phyloP scores from a whole-genome alignment of 2,329 filamentous ascomycete genomes.

The Colletotrichum spaethianum region DNA sequence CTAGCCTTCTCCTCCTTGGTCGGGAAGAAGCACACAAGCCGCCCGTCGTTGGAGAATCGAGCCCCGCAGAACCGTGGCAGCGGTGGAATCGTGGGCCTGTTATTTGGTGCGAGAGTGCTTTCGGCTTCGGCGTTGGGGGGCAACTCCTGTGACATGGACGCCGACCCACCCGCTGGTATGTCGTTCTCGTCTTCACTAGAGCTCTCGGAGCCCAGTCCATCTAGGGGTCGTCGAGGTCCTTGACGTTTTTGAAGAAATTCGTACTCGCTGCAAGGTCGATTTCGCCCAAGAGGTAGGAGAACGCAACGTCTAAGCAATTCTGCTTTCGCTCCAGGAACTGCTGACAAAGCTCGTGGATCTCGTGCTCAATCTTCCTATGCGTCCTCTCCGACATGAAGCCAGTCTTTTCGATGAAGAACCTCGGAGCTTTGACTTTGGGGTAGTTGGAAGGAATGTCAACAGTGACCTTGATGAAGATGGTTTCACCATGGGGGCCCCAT shows the following conservation, averaged over 20 bases:
- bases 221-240: conserved; percentile 72
- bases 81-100: conserved; percentile 68
- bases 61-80: conserved; percentile 72
- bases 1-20: conserved; percentile 75
- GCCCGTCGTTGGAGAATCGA: conserved; percentile 73
- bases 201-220: conserved; percentile 78
- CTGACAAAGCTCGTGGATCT: conserved; percentile 69
- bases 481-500: conserved; percentile 70
- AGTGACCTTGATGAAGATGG: conserved; percentile 74
- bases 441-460: conserved; percentile 73
- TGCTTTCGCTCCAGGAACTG: conserved; percentile 70
- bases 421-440: conserved; percentile 69
- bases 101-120: conserved; percentile 65
- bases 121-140: conserved; percentile 68
- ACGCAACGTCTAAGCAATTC: conserved; percentile 73
- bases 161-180: conserved; percentile 66
- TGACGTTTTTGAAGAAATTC: conserved; percentile 74
- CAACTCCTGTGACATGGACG: conserved; percentile 74
- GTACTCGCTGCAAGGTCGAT: conserved; percentile 73
- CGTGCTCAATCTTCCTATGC: conserved; percentile 66
- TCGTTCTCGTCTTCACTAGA: conserved; percentile 84
- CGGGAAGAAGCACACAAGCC: conserved; percentile 77
- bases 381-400: conserved; percentile 72
- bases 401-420: conserved; percentile 73
- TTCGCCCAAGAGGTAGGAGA: conserved; percentile 75